Conservation (phyloP, 169 alveolate genomes). For the Cryptosporidium tyzzeri region DNA sequence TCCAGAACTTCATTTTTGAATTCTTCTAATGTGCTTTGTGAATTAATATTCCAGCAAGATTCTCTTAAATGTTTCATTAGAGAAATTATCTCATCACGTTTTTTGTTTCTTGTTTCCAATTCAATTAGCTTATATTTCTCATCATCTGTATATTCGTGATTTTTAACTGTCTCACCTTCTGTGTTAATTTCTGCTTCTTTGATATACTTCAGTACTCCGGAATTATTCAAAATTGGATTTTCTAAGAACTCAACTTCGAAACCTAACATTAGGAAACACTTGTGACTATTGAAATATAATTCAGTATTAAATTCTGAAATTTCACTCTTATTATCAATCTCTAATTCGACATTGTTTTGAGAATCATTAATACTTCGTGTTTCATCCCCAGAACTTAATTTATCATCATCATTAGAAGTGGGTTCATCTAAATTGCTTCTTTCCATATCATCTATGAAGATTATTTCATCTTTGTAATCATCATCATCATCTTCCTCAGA, state of each 20-base stretch:
- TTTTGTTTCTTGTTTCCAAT: slow-evolving; percentile 24
- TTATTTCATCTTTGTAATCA: background rate
- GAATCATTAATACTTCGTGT: background rate
- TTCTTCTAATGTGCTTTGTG: background rate
- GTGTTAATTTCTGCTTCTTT: slow-evolving; percentile 17
- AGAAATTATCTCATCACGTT: slow-evolving; percentile 1
- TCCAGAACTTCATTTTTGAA: slow-evolving; percentile 14
- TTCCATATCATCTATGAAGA: background rate
- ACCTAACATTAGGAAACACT: slow-evolving; percentile 11
- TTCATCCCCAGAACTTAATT: background rate
- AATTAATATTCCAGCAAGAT: slow-evolving; percentile 6
- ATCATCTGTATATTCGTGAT: background rate
- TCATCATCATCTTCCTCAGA: background rate
- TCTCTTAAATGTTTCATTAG: slow-evolving; percentile 4
- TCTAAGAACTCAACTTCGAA: slow-evolving; percentile 38
- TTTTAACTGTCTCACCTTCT: slow-evolving; percentile 16
- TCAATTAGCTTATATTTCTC: slow-evolving; percentile 9
- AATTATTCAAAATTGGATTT: slow-evolving; percentile 23
- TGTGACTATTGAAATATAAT: slow-evolving; percentile 20
- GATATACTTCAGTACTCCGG: slow-evolving; percentile 29
- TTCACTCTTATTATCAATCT: background rate
- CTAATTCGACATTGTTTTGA: background rate
- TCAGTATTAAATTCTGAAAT: background rate
- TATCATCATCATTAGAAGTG: background rate
- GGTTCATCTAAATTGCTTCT: background rate